Evolutionary conservation across 1,284 basidiomycete genomes (phyloP), one percentile per base, ranked within the genome.

Genomic region (Agaricales sp.): DNA sequence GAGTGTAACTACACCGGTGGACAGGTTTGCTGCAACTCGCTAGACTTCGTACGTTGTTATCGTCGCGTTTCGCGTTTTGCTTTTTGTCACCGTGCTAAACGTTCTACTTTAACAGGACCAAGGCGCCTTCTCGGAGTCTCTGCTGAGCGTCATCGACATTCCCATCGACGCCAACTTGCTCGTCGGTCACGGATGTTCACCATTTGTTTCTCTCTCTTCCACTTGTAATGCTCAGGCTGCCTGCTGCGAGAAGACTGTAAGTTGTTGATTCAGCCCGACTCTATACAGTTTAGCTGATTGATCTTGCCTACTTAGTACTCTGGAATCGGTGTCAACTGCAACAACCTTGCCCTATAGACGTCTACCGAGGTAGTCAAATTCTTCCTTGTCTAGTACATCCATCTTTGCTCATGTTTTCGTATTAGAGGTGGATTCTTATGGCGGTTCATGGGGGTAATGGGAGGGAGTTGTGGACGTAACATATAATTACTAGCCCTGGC

Each of bases 251-350:
- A 41, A 41, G 16, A 41, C 39, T 41, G 39, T 41, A 18, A 6
- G 16, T 35, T n/a, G 18, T 41, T 41, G 8, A 8, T 41, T 41
- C 18, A 41, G 6, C 39, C 18, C 13, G n/a, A n/a, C 30, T 35
- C 39, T 41, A 11, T 16, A 41, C 16, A 11, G 16, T 41, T 41
- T 16, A 6, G 26, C 14, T 30, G 26, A 30, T 14, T 41, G 16
- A 41, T 20, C 39, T 16, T n/a, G 16, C 8, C 18, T 41, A 4
- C 18, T 8, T 20, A 41, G 39, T 41, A 41, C 39, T 41, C 39
- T 16, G 39, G 39, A 8, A 41, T 41, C 18, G 39, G 39, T 41
- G 19, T 41, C 39, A 41, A 41, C 39, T 41, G 39, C 39, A 41
- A 41, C 39, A 41, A 41, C 39, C 39, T 41, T 41, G 39, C 39